Base-by-base conservation (phyloP, 306 rosid species). In the Lupinus albus region DNA sequence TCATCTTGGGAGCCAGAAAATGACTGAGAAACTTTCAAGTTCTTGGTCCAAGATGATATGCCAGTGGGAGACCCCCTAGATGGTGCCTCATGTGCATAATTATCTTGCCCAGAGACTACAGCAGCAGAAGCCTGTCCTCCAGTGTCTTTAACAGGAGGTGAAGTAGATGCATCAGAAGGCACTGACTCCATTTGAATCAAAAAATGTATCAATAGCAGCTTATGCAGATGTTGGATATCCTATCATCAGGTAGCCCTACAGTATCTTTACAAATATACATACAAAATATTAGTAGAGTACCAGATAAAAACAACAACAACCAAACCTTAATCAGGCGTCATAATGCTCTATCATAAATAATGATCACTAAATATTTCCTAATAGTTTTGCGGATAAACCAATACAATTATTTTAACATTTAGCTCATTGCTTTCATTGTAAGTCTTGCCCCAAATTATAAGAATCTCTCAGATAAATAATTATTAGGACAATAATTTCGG, bases 31-130 rank as follows among this genome's bases (percentile, higher is more conserved):
- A 90, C 75, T 81, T 82, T 88, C 87, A 94, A 79, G 79, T 61
- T 92, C 75, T 81, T 94, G 54, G 96, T 90, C 97, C 99, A 90
- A 60, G 97, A 85, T 28, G 99, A 80, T 78, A 90, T 51, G 60
- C 87, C 86, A 17, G 88, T 62, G 56, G 97, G 35, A 81, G 88
- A 82, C 52, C 36, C 66, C 75, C 25, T 84, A 55, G 95, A 47
- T 50, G 90, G 79, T 7, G 20, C 78, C 73, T 71, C 89, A n/a
- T 9, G 77, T 5, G 84, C 53, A 64, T 84, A 73, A 78, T 70
- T 78, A 67, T 85, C 84, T 50, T 68, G 71, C 58, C 70, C 86
- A 14, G 88, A 72, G 42, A 64, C 76, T 25, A 25, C 30, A 25
- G 30, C 2, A 25, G 30, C 2, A 25, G 30, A 25, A 25, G 30